Evolutionary conservation across 768 basidiomycete genomes (phyloP).

Genomic region (Lanmaoa rubissima): DNA sequence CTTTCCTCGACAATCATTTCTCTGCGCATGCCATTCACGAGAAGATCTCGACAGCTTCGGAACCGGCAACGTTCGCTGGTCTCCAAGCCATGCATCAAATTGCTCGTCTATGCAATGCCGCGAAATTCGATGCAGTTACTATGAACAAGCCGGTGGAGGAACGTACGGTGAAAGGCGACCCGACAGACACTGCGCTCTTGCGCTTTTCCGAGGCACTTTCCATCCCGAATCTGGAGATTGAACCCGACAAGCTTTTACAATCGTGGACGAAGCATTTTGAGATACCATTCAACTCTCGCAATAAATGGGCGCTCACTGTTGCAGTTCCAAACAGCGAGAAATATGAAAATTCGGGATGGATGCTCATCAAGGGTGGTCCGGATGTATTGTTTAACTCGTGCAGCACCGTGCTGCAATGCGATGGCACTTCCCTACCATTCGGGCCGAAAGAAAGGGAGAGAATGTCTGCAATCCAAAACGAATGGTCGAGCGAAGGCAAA

Average conservation of each 20-base stretch:
- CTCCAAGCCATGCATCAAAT: conserved; percentile 35
- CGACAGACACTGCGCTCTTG: conserved; percentile 53
- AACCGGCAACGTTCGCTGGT: conserved; percentile 10
- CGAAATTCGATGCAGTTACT: conserved; percentile 42
- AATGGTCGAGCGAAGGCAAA: conserved; percentile 49
- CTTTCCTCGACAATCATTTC: conserved; percentile 34
- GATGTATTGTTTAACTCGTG: conserved; percentile 48
- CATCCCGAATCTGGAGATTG: conserved; percentile 19
- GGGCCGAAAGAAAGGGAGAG: conserved; percentile 20
- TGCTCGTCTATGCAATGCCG: conserved; percentile 55
- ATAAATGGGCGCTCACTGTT: conserved; percentile 56
- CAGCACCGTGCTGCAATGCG: conserved; percentile 29
- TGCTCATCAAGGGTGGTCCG: conserved; percentile 59
- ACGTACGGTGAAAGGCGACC: conserved; percentile 42
- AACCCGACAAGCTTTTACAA: conserved; percentile 16
- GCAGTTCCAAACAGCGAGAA: conserved; percentile 15
- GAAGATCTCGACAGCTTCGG: conserved; percentile 6
- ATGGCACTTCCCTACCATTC: conserved; percentile 35
- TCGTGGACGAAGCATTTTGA: conserved; percentile 31
- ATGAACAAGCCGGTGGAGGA: conserved; percentile 28
- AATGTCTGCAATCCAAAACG: conserved; percentile 33
- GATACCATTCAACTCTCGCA: conserved; percentile 48
- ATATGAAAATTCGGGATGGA: conserved; percentile 20
- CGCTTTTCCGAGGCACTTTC: conserved; percentile 41
- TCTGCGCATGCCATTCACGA: conserved; percentile 12